These are phyloP conservation scores for Calamus simplicifolius DNA, from an alignment of 176 grass and related monocot genomes.

Conservation along the genomic window DNA sequence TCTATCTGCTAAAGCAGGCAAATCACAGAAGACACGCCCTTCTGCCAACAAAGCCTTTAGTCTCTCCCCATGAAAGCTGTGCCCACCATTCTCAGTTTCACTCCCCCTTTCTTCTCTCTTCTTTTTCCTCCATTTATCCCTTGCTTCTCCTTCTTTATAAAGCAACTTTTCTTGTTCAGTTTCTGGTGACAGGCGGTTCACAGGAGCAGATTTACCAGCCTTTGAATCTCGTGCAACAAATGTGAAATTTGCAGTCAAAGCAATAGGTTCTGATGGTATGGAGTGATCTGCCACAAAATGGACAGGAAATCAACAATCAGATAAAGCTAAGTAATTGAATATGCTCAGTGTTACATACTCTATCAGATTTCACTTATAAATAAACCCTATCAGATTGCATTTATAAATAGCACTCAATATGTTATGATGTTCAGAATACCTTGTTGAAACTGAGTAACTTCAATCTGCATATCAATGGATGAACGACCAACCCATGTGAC, in stretches of 20 bases:
- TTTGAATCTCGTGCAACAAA: slow-evolving; percentile 81
- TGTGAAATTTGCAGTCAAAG: slow-evolving; percentile 82
- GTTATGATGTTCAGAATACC: slow-evolving; percentile 16
- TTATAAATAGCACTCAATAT: no score
- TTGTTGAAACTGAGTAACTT: slow-evolving; percentile 77
- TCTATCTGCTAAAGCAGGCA: slow-evolving; percentile 76
- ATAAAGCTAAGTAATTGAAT: no score
- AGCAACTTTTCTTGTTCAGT: slow-evolving; percentile 63
- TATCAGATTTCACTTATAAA: no score
- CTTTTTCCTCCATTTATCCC: slow-evolving; percentile 68
- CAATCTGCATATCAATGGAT: slow-evolving; percentile 96
- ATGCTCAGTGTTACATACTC: no score
- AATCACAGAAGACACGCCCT: slow-evolving; percentile 84
- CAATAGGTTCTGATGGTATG: slow-evolving; percentile 31
- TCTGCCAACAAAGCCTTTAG: slow-evolving; percentile 53
- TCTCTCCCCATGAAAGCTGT: slow-evolving; percentile 38
- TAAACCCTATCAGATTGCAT: no score
- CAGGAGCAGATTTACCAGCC: slow-evolving; percentile 73
- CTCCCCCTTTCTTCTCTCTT: slow-evolving; percentile 75
- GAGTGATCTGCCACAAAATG: slow-evolving; percentile 37
- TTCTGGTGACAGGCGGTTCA: slow-evolving; percentile 80
- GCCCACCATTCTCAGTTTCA: slow-evolving; percentile 31
- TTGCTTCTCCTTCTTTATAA: slow-evolving; percentile 50
- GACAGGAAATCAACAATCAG: slow-evolving; percentile 13
- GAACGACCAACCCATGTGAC: slow-evolving; percentile 94